Base-by-base conservation (phyloP, 495 filamentous ascomycete species). In the Trichoderma reesei region DNA sequence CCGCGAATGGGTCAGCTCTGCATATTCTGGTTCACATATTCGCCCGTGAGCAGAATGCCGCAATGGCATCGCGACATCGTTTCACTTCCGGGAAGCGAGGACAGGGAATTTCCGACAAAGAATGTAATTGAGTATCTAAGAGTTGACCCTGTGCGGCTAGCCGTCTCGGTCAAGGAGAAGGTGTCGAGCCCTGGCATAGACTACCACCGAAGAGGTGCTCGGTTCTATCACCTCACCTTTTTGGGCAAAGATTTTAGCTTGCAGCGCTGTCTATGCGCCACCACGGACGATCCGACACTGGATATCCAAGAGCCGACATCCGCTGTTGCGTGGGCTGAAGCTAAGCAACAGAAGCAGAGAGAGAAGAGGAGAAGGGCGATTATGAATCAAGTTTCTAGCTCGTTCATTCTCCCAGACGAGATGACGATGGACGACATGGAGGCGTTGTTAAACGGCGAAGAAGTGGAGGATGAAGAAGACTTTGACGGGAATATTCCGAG, bases 11-110 rank as follows among this genome's bases (percentile, higher is more conserved):
- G 62, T 33, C 67, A 63, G 59, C 41, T 71, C 42, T 72, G 73
- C 46, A 69, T 78, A 42, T 75, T 72, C 62, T 75, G 60, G 66
- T 20, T 77, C n/a, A 61, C 71, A 46, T 66, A 75, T 26, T 60
- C 31, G 14, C 18, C 39, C 48, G 38, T 67, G 68, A 64, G 63
- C 56, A 44, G 67, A 69, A 38, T 68, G 66, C 10, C 66, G 60
- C 39, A 65, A 14, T 59, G 67, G 71, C 41, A 60, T 46, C 41
- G 38, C 6, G 38, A 63, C 16, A 42, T 63, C 5, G 46, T 42
- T n/a, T 42, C 41, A 16, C 61, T 63, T 8, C 59, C 59, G 16
- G 36, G 59, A 18, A 61, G 39, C 36, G 39, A 38, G 14, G 26
- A 63, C 16, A 11, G 5, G 13, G 61, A 56, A 14, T 56, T 56